These are phyloP conservation scores for Colletotrichum zoysiae DNA, from an alignment of 2,329 filamentous ascomycete species.

Conservation along the genomic window DNA sequence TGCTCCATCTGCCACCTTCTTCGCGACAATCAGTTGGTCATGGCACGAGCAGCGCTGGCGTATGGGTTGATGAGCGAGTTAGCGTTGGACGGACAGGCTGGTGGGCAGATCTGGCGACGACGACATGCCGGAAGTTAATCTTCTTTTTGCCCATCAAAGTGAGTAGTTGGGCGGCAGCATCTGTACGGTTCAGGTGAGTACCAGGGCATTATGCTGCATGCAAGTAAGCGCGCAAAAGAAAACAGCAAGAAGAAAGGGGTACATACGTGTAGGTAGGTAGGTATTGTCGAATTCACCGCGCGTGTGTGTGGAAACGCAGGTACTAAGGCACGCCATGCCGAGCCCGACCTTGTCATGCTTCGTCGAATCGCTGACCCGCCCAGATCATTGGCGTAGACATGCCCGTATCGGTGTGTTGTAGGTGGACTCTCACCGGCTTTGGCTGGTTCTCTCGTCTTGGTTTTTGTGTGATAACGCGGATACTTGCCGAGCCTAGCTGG, in stretches of 20 bases:
- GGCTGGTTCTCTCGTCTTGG: not conserved
- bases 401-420: slow-evolving; percentile 19
- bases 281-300: slow-evolving; percentile 16
- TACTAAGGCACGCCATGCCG: slow-evolving; percentile 25
- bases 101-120: slow-evolving; percentile 24
- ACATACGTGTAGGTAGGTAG: slow-evolving; percentile 8
- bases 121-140: slow-evolving; percentile 7
- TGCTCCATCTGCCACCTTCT: slow-evolving; percentile 12
- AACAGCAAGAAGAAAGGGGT: slow-evolving; percentile 24
- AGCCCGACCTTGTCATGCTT: slow-evolving; percentile 3
- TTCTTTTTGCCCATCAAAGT: slow-evolving; percentile 8
- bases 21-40: slow-evolving; percentile 17
- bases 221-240: slow-evolving; percentile 25
- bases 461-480: slow-evolving; percentile 3
- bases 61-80: slow-evolving; percentile 28
- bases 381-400: slow-evolving; percentile 2
- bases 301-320: slow-evolving; percentile 33
- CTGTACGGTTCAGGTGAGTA: slow-evolving; percentile 22
- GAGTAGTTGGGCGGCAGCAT: slow-evolving; percentile 1
- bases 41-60: slow-evolving; percentile 19
- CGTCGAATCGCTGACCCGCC: slow-evolving; percentile 17
- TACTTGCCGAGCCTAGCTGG: slow-evolving; percentile 27
- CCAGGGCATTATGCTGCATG: not conserved
- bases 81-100: slow-evolving; percentile 15
- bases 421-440: not conserved